phyloP scores from a whole-genome alignment of 208 protist genomes.

The Borovskyia barvae region DNA sequence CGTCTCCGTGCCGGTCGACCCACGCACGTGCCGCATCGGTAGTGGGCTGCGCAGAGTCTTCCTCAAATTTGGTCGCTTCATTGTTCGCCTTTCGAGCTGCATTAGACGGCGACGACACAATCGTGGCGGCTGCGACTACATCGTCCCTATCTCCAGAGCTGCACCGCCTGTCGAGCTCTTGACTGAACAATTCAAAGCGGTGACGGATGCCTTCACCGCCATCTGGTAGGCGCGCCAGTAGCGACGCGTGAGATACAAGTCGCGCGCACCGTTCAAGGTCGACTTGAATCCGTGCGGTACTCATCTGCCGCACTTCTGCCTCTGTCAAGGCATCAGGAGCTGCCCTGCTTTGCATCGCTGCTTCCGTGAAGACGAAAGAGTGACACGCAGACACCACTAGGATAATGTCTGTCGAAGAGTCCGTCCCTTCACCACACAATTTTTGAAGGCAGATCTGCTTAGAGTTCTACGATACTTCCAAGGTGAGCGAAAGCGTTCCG shows the following conservation, averaged over 20 bases:
- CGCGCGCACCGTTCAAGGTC: slow-evolving; percentile 72
- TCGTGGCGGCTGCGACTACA: not conserved
- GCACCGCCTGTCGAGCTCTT: slow-evolving; percentile 38
- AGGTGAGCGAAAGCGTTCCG: too few species aligned
- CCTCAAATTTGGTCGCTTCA: slow-evolving; percentile 7
- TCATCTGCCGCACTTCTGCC: slow-evolving; percentile 29
- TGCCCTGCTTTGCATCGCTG: not conserved
- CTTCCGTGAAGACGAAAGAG: too few species aligned
- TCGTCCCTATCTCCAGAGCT: not conserved
- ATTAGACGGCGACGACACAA: not conserved
- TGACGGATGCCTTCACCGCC: slow-evolving; percentile 43
- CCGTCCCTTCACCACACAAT: too few species aligned
- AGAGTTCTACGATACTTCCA: too few species aligned
- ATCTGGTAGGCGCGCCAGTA: slow-evolving; percentile 63
- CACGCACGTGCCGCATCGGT: slow-evolving; percentile 8
- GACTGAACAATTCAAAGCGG: slow-evolving; percentile 36
- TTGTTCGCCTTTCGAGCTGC: slow-evolving; percentile 2
- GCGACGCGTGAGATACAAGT: slow-evolving; percentile 37
- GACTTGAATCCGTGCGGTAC: slow-evolving; percentile 26
- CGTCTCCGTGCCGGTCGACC: slow-evolving; percentile 51
- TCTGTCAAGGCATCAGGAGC: slow-evolving; percentile 8
- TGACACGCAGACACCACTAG: too few species aligned
- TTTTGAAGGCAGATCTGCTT: too few species aligned
- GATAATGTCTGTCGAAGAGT: too few species aligned
- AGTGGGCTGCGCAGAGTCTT: not conserved